Base-by-base conservation (phyloP, 345 rosid genomes). In the Salix koriyanagi region DNA sequence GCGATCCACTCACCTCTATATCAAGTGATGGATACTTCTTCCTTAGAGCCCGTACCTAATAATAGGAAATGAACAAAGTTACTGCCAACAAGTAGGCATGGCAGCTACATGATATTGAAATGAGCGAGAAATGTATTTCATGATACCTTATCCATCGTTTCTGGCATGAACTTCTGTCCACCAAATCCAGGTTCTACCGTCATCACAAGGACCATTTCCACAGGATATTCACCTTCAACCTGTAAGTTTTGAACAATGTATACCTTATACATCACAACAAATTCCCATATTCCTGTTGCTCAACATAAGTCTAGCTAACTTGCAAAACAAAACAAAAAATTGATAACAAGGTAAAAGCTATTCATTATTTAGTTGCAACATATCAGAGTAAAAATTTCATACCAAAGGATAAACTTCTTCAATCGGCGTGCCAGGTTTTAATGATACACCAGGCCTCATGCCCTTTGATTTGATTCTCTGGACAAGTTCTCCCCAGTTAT, bases 161-260 rank as follows among this genome's bases (percentile, higher is more conserved):
- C 85, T 26, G 89, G 94, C 94, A 95, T 95, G 87, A 95, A 95
- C 84, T 91, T 91, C 77, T 92, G 97, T 61, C 97, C 98, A 12
- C 97, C 97, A 80, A 92, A 92, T 70, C 95, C 97, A 81, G 94
- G 96, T 77, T 92, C 97, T 25, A 92, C 95, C 6, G 97, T 92
- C 97, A 94, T 92, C 74, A 94, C 94, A 73, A 93, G 99, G 79
- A 95, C 99, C 94, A 93, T 85, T 78, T 93, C 97, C 48, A 96
- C 97, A 1, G 93, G 93, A 83, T 83, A 80, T 86, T 83, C 81
- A 70, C 87, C 85, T 74, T 93, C 92, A n/a, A 93, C 86, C 99
- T 95, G 80, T 32, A 71, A 60, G 15, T 58, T 42, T 19, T 9
- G 70, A 65, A 71, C 11, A 15, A 23, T 36, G 62, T 3, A 26